Evolutionary conservation across 345 rosid species (phyloP).

Genomic region (Sisymbrium altissimum): DNA sequence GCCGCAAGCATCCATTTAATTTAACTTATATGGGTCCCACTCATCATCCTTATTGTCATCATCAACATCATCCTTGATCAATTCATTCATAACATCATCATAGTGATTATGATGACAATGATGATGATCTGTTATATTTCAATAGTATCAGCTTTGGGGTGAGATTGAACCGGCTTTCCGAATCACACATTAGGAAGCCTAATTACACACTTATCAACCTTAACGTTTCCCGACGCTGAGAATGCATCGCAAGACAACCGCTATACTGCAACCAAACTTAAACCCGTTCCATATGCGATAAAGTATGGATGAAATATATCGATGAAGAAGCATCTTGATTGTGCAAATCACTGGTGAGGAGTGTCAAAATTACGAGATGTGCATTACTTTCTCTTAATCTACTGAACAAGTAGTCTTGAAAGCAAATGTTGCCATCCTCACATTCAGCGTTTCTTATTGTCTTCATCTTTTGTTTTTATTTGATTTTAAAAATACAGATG

Average conservation of each 20-base stretch:
- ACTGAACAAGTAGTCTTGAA: constrained; percentile 11
- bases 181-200: not conserved
- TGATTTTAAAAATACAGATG: not conserved
- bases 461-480: constrained; percentile 5
- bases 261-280: not conserved
- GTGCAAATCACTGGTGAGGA: not conserved
- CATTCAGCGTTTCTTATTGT: constrained; percentile 15
- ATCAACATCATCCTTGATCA: not conserved
- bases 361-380: not conserved
- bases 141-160: not conserved
- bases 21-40: not conserved
- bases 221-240: not conserved
- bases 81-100: constrained; percentile 11
- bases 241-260: not conserved
- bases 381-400: not conserved
- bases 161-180: not conserved
- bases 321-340: not conserved
- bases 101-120: not conserved
- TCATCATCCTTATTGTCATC: not conserved
- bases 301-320: not conserved
- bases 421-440: constrained; percentile 28
- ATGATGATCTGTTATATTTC: not conserved
- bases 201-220: not conserved
- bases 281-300: not conserved
- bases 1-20: constrained; percentile 6